Evolutionary conservation across 1,139 yeast species (phyloP), one percentile per base, ranked within the genome.

Genomic region (Suhomyces chickasaworum): DNA sequence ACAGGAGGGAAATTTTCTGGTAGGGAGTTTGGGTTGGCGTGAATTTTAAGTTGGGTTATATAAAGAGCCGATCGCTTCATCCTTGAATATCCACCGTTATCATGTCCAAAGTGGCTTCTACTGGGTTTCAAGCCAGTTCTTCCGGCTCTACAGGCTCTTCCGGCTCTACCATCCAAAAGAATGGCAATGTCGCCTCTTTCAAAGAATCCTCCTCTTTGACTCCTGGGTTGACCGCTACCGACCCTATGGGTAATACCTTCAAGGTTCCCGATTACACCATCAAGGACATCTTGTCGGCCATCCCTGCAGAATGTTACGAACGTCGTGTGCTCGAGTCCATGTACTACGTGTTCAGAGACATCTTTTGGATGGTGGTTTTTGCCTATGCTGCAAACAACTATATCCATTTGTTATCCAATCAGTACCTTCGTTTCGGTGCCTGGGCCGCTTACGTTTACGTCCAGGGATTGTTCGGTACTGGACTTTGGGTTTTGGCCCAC

Each of bases 401-500:
- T 55, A 80, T 84, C 64, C 77, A 81, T 22, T 42, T 51, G 47
- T 47, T 64, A 36, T 63, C 70, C 3, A 44, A 52, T 44, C 44
- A 41, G 21, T 49, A 43, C 35, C 42, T 64, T 15, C 63, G 79
- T 48, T 70, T 71, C 47, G 66, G 59, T 3, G 68, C 72, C 29
- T 74, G 78, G 78, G 51, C 64, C 45, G 61, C 62, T 7, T 70
- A 72, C 56, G 63, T 70, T 23, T 63, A 75, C 49, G 65, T 71
- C 37, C 81, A 82, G 57, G 89, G 95, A 41, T 72, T 86, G 54
- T 77, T 84, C 58, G 87, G 88, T 27, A 84, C 89, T 51, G 96
- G 95, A 30, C 61, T 85, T 54, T 88, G 96, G 96, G 85, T 88
- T 52, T 68, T 88, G 65, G 95, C 95, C 50, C 96, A 88, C 68